Base-by-base conservation (phyloP, 148 eudicot species). In the Salicornia ramosissima region DNA sequence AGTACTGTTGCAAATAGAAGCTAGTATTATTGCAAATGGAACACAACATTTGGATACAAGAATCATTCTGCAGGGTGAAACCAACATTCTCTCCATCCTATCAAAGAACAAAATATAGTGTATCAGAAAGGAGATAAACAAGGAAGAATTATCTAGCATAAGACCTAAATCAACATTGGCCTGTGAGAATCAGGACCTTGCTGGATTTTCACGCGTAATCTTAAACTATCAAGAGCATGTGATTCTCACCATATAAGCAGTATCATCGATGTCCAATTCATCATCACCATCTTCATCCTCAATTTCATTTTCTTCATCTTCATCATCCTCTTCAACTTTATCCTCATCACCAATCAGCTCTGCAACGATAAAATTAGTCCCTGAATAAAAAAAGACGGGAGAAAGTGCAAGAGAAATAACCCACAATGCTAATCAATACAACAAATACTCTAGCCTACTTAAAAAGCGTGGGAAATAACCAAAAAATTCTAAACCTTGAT, bases 221-320 rank as follows among this genome's bases (percentile, higher is more conserved):
- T 83, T 75, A 93, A 77, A 67, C 74, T 81, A 63, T 81, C 81
- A 46, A 12, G 28, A 64, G 47, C 18, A 19, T 31, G 18, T 29
- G 54, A 67, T 31, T 46, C 59, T 80, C 74, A 87, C 92, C 87
- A 80, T 25, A 67, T 85, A 72, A 15, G 79, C 67, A 58, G 76
- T 78, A 68, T 89, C 84, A 70, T 85, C 80, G 54, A 81, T 71
- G 71, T 90, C 88, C 70, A 86, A 33, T 53, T 88, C 96, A 78
- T 90, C 96, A 59, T 81, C 94, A 75, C 60, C 81, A 40, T 82
- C 84, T 25, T 85, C 96, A 72, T 84, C 91, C 54, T 87, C 96
- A 46, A 81, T 71, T 65, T 85, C 92, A 46, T 84, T 86, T 74
- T 90, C 97, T 65, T 87, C 79, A 26, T 80, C 80, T 68, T 87